Percentiles rank a stretch among this genome's conserved stretches.
Conservation (phyloP, 164 flowering plant species). For the Chimonanthus praecox region DNA sequence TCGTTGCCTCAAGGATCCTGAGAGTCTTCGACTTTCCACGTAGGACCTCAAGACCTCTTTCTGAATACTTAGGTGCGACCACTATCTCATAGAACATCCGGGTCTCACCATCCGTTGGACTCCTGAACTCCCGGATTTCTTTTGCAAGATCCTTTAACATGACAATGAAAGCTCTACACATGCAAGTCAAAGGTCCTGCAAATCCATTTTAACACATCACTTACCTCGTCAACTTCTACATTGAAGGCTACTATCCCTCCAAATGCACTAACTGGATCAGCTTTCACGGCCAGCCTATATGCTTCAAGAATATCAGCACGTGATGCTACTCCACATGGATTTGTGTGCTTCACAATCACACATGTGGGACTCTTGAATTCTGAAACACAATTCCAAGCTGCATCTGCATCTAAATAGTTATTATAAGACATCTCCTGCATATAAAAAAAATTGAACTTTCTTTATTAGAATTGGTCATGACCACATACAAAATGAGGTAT, state of each 20-base stretch:
- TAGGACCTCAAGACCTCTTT: constrained; percentile 85
- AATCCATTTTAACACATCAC: not conserved
- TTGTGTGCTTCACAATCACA: constrained; percentile 96
- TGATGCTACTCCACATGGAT: constrained; percentile 98
- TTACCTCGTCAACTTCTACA: constrained; percentile 92
- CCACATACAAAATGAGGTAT: too few relatives aligned
- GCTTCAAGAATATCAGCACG: constrained; percentile 86
- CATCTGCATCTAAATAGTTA: constrained; percentile 97
- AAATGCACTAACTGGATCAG: constrained; percentile 98
- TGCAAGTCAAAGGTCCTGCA: not conserved
- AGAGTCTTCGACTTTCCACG: constrained; percentile 88
- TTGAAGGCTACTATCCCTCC: constrained; percentile 99
- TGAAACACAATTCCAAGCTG: constrained; percentile 96
- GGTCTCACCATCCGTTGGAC: constrained; percentile 97
- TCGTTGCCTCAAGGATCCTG: constrained; percentile 85
- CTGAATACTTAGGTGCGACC: constrained; percentile 85
- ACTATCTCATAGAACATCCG: constrained; percentile 99
- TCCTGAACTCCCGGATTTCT: constrained; percentile 91
- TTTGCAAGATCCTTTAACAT: constrained; percentile 25
- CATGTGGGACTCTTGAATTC: constrained; percentile 91
- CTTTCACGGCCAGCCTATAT: constrained; percentile 87
- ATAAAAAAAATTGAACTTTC: constrained; percentile 3
- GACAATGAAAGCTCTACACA: not conserved
- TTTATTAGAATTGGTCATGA: too few relatives aligned
- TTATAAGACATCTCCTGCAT: constrained; percentile 98